Evolutionary conservation across 768 basidiomycete species (phyloP), one percentile per base, ranked within the genome.

Genomic region (Lentinula detonsa): DNA sequence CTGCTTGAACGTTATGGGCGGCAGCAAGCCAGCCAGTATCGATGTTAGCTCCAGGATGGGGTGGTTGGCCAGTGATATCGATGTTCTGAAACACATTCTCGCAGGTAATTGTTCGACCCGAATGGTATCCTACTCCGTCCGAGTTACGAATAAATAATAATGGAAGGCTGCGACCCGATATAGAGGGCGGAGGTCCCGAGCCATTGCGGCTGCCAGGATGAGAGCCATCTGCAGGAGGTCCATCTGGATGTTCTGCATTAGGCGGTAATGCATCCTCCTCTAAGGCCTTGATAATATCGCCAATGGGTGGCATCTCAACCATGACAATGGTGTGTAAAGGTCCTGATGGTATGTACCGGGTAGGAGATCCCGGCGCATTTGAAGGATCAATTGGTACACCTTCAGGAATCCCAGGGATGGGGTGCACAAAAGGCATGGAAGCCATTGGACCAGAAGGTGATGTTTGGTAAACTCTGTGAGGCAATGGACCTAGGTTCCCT

Each of bases 51-150:
- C 75, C 75, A 34, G 79, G 76, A 48, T 76, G 78, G 53, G 81
- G 72, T 50, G 80, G 76, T 65, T 76, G 78, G 1, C 76, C 79
- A 4, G 78, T 76, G 53, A 91, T 75, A 68, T 89, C 86, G 73
- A 91, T 81, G 15, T 77, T 72, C 67, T 87, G 85, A 72, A 91
- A 90, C 16, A 90, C 82, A 68, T 90, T 90, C 70, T 93, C 91
- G 69, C 89, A 90, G 16, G 90, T 82, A 61, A 94, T 85, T 46
- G 88, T 90, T 63, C 91, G 83, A 40, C 91, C 91, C 21, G 93
- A 93, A 70, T 93, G 90, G 71, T 93, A 94, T 4, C 92, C 92
- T 34, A 93, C 85, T n/a, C 93, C 91, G 66, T 94, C 92, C 45
- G 77, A 82, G 15, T 87, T 78, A 35, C 92, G 85, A 61, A 94